Percentiles rank a stretch among this genome's conserved stretches.
phyloP scores from a whole-genome alignment of 441 rosid genomes.

The Pelargonium myrrhifolium region DNA sequence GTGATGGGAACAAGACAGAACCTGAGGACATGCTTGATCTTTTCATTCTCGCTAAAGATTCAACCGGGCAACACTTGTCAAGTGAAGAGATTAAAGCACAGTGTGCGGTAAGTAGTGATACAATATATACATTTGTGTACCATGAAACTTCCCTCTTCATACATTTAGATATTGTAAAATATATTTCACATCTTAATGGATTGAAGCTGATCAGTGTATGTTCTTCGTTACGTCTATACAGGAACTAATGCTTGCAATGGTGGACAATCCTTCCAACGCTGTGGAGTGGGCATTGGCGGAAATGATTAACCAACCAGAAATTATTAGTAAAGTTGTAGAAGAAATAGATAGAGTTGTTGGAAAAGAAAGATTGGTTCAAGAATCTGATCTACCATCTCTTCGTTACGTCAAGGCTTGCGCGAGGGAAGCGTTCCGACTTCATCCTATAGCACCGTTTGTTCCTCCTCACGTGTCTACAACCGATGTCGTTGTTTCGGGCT shows the following conservation, averaged over 20 bases:
- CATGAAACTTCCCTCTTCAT: no score
- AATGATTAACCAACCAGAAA: constrained; percentile 36
- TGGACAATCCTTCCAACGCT: constrained; percentile 39
- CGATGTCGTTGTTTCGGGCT: constrained; percentile 26
- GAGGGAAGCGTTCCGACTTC: constrained; percentile 40
- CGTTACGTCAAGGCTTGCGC: constrained; percentile 39
- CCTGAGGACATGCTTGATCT: constrained; percentile 44
- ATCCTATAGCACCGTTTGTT: constrained; percentile 36
- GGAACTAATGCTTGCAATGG: constrained; percentile 37
- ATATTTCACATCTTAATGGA: no score
- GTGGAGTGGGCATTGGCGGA: constrained; percentile 38
- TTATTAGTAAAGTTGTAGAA: constrained; percentile 30
- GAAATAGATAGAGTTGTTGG: constrained; percentile 40
- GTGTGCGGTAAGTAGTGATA: constrained; percentile 34
- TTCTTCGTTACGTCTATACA: constrained; percentile 2
- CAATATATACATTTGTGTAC: no score
- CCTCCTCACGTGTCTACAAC: constrained; percentile 29
- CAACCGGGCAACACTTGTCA: constrained; percentile 27
- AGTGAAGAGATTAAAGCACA: constrained; percentile 47
- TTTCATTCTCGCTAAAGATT: constrained; percentile 30
- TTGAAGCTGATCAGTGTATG: no score
- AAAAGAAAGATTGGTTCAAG: constrained; percentile 37
- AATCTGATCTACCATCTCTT: constrained; percentile 30
- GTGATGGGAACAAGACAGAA: constrained; percentile 14
- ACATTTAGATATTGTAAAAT: no score